Percentiles rank a stretch among this genome's conserved stretches.
phyloP scores from a whole-genome alignment of 176 grass and related monocot genomes.

The Ananas comosus region DNA sequence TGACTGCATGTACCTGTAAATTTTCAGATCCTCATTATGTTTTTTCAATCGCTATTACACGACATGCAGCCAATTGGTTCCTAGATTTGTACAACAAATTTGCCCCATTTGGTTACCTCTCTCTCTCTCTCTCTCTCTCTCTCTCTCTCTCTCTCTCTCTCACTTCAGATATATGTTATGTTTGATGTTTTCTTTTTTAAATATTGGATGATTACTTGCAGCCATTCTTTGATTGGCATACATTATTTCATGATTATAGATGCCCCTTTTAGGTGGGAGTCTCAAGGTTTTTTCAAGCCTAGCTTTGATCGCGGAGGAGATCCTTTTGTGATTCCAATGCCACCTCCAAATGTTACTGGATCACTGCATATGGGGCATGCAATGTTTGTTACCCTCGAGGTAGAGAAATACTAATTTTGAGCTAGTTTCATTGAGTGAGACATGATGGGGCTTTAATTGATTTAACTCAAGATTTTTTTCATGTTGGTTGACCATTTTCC shows the following conservation, averaged over 20 bases:
- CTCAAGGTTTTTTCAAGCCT: constrained; percentile 90
- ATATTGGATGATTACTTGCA: neutral
- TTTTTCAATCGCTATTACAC: too few species aligned
- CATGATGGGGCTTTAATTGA: neutral
- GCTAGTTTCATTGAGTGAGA: neutral
- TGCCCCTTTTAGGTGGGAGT: constrained; percentile 70
- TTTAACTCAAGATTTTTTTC: neutral
- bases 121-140: too few species aligned
- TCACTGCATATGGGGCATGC: constrained; percentile 98
- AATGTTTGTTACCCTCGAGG: constrained; percentile 99
- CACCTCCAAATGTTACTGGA: constrained; percentile 94
- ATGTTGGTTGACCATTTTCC: neutral
- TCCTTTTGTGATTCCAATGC: constrained; percentile 92
- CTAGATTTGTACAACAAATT: too few species aligned
- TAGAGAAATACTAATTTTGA: constrained; percentile 24
- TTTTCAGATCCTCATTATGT: too few species aligned
- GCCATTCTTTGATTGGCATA: neutral
- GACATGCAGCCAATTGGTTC: too few species aligned
- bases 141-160: too few species aligned
- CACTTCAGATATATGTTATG: too few species aligned
- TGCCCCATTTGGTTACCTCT: too few species aligned
- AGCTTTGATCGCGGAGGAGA: constrained; percentile 60
- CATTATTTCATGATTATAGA: neutral
- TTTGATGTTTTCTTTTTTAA: neutral
- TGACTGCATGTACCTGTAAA: too few species aligned